Conservation (phyloP, 768 basidiomycete species). For the Russula ochroleuca region DNA sequence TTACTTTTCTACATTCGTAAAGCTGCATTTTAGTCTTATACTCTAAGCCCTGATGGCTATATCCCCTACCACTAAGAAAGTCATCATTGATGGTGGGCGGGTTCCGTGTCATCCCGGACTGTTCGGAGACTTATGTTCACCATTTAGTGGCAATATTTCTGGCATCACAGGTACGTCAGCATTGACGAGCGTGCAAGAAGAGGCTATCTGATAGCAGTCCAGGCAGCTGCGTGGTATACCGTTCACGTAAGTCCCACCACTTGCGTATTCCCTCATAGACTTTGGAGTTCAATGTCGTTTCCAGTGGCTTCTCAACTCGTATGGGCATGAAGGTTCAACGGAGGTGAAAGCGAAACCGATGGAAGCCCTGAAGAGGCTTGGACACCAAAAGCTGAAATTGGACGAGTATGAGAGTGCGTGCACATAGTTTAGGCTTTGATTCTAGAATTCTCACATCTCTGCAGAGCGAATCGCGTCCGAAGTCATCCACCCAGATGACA, state of each 20-base stretch:
- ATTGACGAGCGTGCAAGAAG: background rate
- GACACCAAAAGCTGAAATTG: constrained; percentile 68
- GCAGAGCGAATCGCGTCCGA: constrained; percentile 85
- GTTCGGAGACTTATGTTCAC: constrained; percentile 3
- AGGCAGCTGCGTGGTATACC: constrained; percentile 79
- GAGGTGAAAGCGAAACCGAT: constrained; percentile 64
- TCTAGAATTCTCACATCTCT: constrained; percentile 5
- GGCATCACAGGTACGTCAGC: constrained; percentile 46
- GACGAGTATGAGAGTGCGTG: constrained; percentile 86
- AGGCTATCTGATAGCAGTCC: constrained; percentile 26
- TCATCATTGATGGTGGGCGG: constrained; percentile 32
- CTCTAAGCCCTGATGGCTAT: constrained; percentile 24
- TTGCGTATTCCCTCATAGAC: background rate
- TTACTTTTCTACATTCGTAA: background rate
- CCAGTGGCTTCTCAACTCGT: constrained; percentile 65
- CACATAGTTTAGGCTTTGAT: background rate
- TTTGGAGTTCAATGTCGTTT: constrained; percentile 2
- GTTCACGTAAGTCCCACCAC: constrained; percentile 50
- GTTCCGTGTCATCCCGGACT: background rate
- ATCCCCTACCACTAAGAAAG: constrained; percentile 29
- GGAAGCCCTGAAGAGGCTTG: constrained; percentile 65
- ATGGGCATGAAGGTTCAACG: constrained; percentile 47
- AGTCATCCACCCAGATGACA: constrained; percentile 89
- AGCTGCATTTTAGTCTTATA: background rate
- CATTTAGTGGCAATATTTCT: constrained; percentile 43